Evolutionary conservation across 371 early-diverging fungal species (phyloP), one percentile per base, ranked within the genome.

Genomic region (Apophysomyces trapeziformis): DNA sequence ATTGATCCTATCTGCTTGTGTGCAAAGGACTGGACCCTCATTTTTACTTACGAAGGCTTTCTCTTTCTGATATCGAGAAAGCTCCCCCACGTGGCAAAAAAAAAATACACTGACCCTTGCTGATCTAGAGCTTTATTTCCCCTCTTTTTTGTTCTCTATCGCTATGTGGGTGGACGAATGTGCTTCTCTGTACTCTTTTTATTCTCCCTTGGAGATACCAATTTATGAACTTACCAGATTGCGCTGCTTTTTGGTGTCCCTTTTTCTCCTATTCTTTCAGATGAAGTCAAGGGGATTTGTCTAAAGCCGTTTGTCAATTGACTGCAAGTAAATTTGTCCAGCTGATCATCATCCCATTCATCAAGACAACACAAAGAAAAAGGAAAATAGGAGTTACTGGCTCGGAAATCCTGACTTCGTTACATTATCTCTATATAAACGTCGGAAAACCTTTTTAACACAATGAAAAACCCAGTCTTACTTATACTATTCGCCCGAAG

Each of bases 201-300:
- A n/a, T 2, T 26, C 32, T 26, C 32, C 32, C 32, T 26, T 26
- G 32, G 32, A 26, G 32, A 18, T 16, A 16, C 21, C 54, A 50
- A 21, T 50, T n/a, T 50, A 50, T 50, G 54, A 50, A 26, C 46
- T 50, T 50, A 9, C 21, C 54, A 21, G 35, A 21, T 26, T 50
- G 54, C 9, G 54, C 54, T 50, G 21, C 41, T 50, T 50, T 16
- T 21, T 50, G 32, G 32, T 26, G 32, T 26, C 32, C 32, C 32
- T 21, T 26, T 8, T 6, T 50, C 54, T 50, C 54, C 54, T 50
- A 50, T 50, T 50, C 18, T 26, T 41, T 21, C 21, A 50, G 54
- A 50, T 21, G 54, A 50, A 50, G 47, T 47, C 47, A 47, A 50
- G 54, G 54, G 54, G 41, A 41, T 41, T 26, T 26, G 41, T 41